A percentile compares a stretch with the other conserved stretches of the same genome.
Evolutionary conservation across 108 stramenopile species (phyloP).

Genomic region (Bacterosira constricta): DNA sequence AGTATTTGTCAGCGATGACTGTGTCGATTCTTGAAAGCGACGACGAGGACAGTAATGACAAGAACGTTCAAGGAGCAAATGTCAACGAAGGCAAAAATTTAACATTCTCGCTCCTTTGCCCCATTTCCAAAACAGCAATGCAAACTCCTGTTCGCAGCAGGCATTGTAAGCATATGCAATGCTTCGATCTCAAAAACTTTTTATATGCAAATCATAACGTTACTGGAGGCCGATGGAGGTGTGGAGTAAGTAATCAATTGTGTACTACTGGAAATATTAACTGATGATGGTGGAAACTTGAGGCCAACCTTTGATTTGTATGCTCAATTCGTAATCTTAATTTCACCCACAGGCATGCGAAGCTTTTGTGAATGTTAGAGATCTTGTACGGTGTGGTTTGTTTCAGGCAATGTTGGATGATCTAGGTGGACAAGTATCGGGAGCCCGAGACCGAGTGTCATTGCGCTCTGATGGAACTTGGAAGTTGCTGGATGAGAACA

Average conservation of each 20-base stretch:
- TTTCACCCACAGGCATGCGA: constrained; percentile 32
- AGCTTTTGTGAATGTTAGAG: constrained; percentile 43
- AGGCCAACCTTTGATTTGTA: background rate
- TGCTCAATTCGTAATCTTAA: background rate
- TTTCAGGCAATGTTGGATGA: constrained; percentile 46
- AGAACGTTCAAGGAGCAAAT: constrained; percentile 4
- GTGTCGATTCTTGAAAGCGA: constrained; percentile 41
- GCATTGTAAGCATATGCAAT: constrained; percentile 42
- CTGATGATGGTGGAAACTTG: background rate
- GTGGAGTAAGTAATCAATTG: constrained; percentile 28
- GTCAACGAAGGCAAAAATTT: constrained; percentile 24
- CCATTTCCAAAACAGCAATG: constrained; percentile 59
- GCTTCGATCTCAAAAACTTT: constrained; percentile 71
- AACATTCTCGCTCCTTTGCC: constrained; percentile 61
- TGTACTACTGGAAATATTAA: too few relatives aligned
- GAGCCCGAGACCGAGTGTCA: constrained; percentile 38
- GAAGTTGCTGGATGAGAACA: constrained; percentile 50
- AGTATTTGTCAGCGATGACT: constrained; percentile 37
- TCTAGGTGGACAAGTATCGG: constrained; percentile 12
- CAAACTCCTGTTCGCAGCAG: constrained; percentile 64
- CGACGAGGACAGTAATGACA: constrained; percentile 43
- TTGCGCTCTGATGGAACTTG: constrained; percentile 50
- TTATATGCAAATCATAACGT: constrained; percentile 55
- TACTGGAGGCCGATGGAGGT: constrained; percentile 76
- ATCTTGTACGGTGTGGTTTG: constrained; percentile 48